Evolutionary conservation across 768 basidiomycete species (phyloP).

Genomic region (Mycena vulgaris): DNA sequence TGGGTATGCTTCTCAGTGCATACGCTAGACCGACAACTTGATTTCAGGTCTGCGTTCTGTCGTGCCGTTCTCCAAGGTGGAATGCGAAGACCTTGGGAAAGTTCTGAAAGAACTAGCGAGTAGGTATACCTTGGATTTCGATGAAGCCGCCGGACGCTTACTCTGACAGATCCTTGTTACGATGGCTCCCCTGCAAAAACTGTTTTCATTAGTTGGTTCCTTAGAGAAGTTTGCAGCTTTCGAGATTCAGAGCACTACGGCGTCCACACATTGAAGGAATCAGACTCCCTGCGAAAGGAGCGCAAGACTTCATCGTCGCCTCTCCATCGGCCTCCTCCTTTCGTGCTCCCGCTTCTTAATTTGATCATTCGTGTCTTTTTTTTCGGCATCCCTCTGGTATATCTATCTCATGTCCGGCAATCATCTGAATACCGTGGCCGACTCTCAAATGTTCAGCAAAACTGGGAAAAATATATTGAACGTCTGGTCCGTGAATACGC

Average conservation of each 20-base stretch:
- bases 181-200: conserved; percentile 58
- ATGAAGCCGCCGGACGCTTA: background rate
- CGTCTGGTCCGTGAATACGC: conserved; percentile 70
- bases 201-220: conserved; percentile 64
- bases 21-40: conserved; percentile 62
- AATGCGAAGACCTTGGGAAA: conserved; percentile 66
- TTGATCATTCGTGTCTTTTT: conserved; percentile 60
- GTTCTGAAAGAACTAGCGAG: conserved; percentile 55
- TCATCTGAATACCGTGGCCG: conserved; percentile 67
- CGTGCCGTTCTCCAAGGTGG: conserved; percentile 68
- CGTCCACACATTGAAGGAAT: conserved; percentile 54
- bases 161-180: conserved; percentile 49
- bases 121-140: conserved; percentile 32
- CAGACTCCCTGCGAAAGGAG: conserved; percentile 39
- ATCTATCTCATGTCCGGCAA: conserved; percentile 63
- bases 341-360: conserved; percentile 49
- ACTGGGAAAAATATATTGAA: conserved; percentile 66
- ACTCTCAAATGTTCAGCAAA: conserved; percentile 61
- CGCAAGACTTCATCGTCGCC: conserved; percentile 35
- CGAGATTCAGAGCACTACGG: conserved; percentile 61
- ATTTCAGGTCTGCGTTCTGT: conserved; percentile 59
- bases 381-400: conserved; percentile 69
- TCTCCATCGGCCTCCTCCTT: conserved; percentile 37
- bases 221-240: conserved; percentile 61
- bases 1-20: background rate